A percentile compares a stretch with the other conserved stretches of the same genome.
These are phyloP conservation scores for Thielaviopsis cerberus DNA, from an alignment of 2,329 filamentous ascomycete genomes.

Conservation along the genomic window DNA sequence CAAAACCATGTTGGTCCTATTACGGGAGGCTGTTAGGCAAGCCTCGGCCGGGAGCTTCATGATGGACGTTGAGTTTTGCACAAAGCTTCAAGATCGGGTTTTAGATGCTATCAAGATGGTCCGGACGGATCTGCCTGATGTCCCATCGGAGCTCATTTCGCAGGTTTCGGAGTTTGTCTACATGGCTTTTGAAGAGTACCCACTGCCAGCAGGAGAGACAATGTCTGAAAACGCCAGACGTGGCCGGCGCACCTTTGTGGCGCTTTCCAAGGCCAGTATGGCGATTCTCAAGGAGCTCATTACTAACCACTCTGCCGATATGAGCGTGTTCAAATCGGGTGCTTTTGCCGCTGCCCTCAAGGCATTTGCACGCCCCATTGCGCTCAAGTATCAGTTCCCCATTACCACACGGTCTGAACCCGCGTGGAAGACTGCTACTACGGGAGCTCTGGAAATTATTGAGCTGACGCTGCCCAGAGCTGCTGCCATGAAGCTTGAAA, in stretches of 20 bases:
- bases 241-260: conserved; percentile 62
- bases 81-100: conserved; percentile 51
- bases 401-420: conserved; percentile 50
- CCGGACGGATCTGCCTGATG: conserved; percentile 43
- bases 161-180: conserved; percentile 53
- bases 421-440: conserved; percentile 68
- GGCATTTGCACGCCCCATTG: conserved; percentile 51
- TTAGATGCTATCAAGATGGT: conserved; percentile 50
- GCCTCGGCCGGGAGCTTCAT: conserved; percentile 51
- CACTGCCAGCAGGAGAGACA: background rate
- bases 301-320: conserved; percentile 37
- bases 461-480: conserved; percentile 41
- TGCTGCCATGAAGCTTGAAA: conserved; percentile 22
- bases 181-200: conserved; percentile 37
- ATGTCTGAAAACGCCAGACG: conserved; percentile 16
- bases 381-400: conserved; percentile 63
- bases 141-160: conserved; percentile 48
- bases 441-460: conserved; percentile 48
- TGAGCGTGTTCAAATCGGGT: conserved; percentile 51
- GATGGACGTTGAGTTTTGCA: conserved; percentile 54
- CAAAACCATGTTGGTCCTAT: conserved; percentile 47
- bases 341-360: conserved; percentile 46
- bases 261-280: conserved; percentile 72
- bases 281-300: conserved; percentile 44
- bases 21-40: conserved; percentile 52